Percentiles rank a stretch among this genome's conserved stretches.
These are phyloP conservation scores for Cladophialophora chaetospira DNA, from an alignment of 2,329 filamentous ascomycete genomes.

Conservation along the genomic window DNA sequence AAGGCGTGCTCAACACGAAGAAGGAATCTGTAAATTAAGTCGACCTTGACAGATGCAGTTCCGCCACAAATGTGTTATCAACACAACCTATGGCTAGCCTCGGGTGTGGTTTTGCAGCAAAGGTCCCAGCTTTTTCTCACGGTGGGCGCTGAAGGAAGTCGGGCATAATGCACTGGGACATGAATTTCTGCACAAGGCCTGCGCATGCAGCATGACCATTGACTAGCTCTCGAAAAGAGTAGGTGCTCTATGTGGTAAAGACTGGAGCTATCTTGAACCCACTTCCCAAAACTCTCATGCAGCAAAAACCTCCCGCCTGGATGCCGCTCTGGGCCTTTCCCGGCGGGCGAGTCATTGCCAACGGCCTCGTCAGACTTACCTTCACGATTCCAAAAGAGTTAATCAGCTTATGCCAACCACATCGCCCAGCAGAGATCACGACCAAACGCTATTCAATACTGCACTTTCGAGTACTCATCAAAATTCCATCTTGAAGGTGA, in stretches of 20 bases:
- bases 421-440: not conserved
- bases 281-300: not conserved
- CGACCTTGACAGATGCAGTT: too few relatives aligned
- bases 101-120: too few relatives aligned
- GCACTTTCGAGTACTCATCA: not conserved
- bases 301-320: not conserved
- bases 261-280: not conserved
- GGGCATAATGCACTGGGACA: too few relatives aligned
- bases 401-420: constrained; percentile 15
- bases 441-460: not conserved
- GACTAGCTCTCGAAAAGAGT: not conserved
- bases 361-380: constrained; percentile 10
- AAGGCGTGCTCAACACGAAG: not conserved
- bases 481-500: not conserved
- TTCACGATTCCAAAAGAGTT: not conserved
- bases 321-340: not conserved
- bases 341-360: constrained; percentile 4
- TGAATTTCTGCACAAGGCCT: not conserved
- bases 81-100: too few relatives aligned
- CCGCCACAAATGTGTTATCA: too few relatives aligned
- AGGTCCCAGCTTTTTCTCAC: too few relatives aligned
- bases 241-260: constrained; percentile 3
- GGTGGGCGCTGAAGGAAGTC: too few relatives aligned
- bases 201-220: not conserved
- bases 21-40: too few relatives aligned